Conservation (phyloP, 257 asterid genomes). For the Anisodus acutangulus region DNA sequence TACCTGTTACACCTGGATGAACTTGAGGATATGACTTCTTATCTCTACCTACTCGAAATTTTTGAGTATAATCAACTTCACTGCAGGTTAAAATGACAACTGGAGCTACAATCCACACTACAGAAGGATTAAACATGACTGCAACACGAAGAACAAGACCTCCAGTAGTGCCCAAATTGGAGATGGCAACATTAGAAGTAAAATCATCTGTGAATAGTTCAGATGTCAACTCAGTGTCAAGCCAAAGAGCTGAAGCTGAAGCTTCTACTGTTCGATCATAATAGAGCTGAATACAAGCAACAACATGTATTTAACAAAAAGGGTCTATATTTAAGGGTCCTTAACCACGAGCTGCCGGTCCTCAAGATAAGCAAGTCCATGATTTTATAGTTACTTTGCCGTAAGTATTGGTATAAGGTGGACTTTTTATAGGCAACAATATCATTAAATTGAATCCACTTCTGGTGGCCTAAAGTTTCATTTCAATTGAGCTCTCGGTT, state of each 20-base stretch:
- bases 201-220: constrained; percentile 46
- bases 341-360: background rate
- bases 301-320: background rate
- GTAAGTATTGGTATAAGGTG: background rate
- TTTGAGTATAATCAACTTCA: constrained; percentile 15
- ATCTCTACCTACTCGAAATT: background rate
- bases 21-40: background rate
- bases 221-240: constrained; percentile 44
- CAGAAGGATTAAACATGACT: constrained; percentile 86
- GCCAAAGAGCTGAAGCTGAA: constrained; percentile 51
- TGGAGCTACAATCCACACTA: constrained; percentile 97
- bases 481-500: background rate
- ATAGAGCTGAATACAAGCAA: background rate
- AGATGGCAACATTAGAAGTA: constrained; percentile 46
- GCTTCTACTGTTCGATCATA: constrained; percentile 50
- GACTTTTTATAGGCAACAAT: background rate
- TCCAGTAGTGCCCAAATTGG: constrained; percentile 65
- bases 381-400: background rate
- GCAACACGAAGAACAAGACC: constrained; percentile 71
- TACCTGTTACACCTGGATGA: background rate
- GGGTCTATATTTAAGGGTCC: background rate
- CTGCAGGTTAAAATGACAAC: constrained; percentile 94
- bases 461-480: background rate
- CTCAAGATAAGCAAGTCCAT: constrained; percentile 2
- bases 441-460: constrained; percentile 7